phyloP scores from a whole-genome alignment of 1,139 yeast genomes.

The Suzukiozyma palmioleophila region DNA sequence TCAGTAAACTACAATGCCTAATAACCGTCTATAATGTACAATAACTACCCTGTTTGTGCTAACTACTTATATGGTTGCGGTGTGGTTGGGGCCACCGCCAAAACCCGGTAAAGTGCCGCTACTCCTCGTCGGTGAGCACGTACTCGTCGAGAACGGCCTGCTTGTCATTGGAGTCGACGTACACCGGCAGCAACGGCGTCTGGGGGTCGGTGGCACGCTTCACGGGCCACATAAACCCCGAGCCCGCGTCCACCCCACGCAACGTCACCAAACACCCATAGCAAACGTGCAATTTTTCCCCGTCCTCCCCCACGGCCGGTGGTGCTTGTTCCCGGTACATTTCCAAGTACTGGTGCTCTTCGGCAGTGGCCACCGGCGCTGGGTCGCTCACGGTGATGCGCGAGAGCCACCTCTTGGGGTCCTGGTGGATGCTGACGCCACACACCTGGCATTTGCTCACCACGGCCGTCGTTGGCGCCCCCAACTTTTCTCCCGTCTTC shows the following conservation, averaged over 20 bases:
- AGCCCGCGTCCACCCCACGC: slow-evolving; percentile 33
- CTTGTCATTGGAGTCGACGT: slow-evolving; percentile 19
- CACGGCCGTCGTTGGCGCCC: slow-evolving; percentile 36
- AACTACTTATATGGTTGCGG: neutral
- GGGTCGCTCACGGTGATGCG: slow-evolving; percentile 66
- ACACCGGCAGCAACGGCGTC: slow-evolving; percentile 2
- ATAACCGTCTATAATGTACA: no score
- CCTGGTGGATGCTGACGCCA: slow-evolving; percentile 44
- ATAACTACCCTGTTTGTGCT: neutral
- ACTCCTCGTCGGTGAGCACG: slow-evolving; percentile 36
- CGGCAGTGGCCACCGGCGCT: slow-evolving; percentile 46
- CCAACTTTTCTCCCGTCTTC: slow-evolving; percentile 79
- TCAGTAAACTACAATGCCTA: no score
- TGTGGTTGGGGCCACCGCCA: neutral
- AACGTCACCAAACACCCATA: slow-evolving; percentile 75
- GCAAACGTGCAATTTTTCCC: slow-evolving; percentile 40
- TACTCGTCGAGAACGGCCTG: slow-evolving; percentile 47
- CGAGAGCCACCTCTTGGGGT: slow-evolving; percentile 66
- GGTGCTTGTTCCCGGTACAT: slow-evolving; percentile 13
- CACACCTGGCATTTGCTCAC: slow-evolving; percentile 47
- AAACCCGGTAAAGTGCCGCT: neutral
- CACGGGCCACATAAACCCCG: slow-evolving; percentile 52
- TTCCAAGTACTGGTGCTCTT: slow-evolving; percentile 37
- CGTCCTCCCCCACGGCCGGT: slow-evolving; percentile 8
- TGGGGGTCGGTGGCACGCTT: slow-evolving; percentile 8